A percentile compares a stretch with the other conserved stretches of the same genome.
These are phyloP conservation scores for Chlamydomonas eustigma DNA, from an alignment of 139 green algal genomes.

Conservation along the genomic window DNA sequence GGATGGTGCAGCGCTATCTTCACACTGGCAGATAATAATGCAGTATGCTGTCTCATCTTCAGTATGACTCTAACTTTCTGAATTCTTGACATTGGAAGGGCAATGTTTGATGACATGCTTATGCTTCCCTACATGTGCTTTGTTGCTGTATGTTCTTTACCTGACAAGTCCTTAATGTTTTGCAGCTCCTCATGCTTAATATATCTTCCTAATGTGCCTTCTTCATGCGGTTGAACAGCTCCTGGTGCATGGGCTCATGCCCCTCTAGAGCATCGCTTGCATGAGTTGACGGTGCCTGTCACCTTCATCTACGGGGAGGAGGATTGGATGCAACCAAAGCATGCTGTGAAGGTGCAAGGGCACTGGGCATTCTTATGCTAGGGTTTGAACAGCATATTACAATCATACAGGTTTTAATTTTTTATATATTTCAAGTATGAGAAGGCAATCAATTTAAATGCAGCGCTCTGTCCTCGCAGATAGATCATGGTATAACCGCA, in stretches of 20 bases:
- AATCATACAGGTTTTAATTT: not conserved
- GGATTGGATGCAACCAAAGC: constrained; percentile 67
- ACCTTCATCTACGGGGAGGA: constrained; percentile 68
- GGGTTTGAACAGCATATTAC: not conserved
- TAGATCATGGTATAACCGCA: not conserved
- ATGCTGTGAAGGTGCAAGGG: constrained; percentile 34
- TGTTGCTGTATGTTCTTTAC: no score
- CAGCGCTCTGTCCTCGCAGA: not conserved
- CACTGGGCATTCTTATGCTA: not conserved
- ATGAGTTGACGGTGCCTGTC: constrained; percentile 62
- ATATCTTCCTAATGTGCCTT: not conserved
- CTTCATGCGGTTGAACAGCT: not conserved
- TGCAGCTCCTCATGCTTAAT: no score
- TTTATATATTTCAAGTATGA: not conserved
- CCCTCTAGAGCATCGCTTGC: constrained; percentile 61
- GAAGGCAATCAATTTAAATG: not conserved
- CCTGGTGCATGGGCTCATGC: constrained; percentile 73
- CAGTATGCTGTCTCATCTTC: no score
- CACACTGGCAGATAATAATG: no score
- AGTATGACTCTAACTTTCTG: no score
- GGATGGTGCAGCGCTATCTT: no score
- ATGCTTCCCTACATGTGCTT: no score
- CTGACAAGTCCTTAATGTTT: no score
- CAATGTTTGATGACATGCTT: no score
- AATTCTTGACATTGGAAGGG: no score